phyloP scores from a whole-genome alignment of 148 eudicot genomes.

The Amaranthus cruentus region DNA sequence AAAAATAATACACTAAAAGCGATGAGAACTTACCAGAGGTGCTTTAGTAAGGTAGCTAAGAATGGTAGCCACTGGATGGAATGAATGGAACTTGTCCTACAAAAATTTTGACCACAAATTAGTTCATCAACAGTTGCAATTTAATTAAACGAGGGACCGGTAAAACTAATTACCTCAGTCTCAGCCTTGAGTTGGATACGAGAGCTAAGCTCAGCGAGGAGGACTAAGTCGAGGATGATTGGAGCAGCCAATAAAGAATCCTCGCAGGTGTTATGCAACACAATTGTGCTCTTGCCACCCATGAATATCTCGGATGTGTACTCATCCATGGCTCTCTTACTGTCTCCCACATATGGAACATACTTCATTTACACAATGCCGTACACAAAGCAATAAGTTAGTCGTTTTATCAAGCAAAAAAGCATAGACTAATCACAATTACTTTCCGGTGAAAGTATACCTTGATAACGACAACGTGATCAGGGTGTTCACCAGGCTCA shows the following conservation, averaged over 20 bases:
- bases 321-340: constrained; percentile 99
- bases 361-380: constrained; percentile 38
- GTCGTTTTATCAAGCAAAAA: background rate
- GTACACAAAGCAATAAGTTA: background rate
- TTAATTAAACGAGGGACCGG: too few species aligned
- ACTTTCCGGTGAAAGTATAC: constrained; percentile 22
- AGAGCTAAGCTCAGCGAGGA: constrained; percentile 87
- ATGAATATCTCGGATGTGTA: constrained; percentile 97
- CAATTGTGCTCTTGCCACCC: constrained; percentile 93
- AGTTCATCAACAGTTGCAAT: background rate
- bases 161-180: constrained; percentile 46
- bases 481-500: constrained; percentile 98
- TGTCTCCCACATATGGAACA: constrained; percentile 95
- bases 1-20: background rate
- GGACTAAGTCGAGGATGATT: constrained; percentile 87
- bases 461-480: constrained; percentile 97
- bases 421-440: background rate
- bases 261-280: constrained; percentile 94
- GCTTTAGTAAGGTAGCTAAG: constrained; percentile 97
- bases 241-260: constrained; percentile 96
- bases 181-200: constrained; percentile 93
- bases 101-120: constrained; percentile 6
- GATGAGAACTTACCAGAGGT: constrained; percentile 67
- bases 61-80: constrained; percentile 92
- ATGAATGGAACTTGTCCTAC: constrained; percentile 89